These are phyloP conservation scores for Podaxis pistillaris DNA, from an alignment of 768 basidiomycete species.

Conservation along the genomic window DNA sequence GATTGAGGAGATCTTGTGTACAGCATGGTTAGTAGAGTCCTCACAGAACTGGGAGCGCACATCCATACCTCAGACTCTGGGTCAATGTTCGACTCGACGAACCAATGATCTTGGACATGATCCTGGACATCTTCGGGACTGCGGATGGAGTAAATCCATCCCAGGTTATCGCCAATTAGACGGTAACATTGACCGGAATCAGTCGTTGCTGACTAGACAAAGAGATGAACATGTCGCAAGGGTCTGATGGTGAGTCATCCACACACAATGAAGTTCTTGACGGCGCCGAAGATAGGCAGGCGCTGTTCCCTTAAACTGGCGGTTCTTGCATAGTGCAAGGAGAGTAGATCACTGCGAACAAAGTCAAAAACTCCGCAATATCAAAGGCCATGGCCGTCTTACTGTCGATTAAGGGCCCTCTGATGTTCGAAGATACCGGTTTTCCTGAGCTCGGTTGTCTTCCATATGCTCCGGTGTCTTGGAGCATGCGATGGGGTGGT, in stretches of 20 bases:
- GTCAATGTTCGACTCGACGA: background rate
- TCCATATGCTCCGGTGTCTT: constrained; percentile 3
- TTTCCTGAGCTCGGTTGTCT: background rate
- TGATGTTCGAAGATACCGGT: background rate
- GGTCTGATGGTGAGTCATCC: background rate
- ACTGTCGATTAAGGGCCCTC: constrained; percentile 6
- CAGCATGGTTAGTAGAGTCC: background rate
- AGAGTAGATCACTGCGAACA: background rate
- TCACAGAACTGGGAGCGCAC: background rate
- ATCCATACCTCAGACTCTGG: constrained; percentile 1
- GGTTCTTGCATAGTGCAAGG: background rate
- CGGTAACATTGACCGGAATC: background rate
- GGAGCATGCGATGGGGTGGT: background rate
- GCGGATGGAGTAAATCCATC: constrained; percentile 33
- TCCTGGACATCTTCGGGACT: background rate
- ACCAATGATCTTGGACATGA: background rate
- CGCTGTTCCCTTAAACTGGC: constrained; percentile 4
- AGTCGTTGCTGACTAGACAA: constrained; percentile 3
- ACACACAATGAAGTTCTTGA: constrained; percentile 8
- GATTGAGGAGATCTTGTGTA: constrained; percentile 7
- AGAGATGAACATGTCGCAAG: background rate
- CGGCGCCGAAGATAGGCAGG: constrained; percentile 6
- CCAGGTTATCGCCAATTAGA: constrained; percentile 42
- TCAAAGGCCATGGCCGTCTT: background rate
- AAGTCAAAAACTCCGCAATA: background rate